Evolutionary conservation across 805 yeast genomes (phyloP), one percentile per base, ranked within the genome.

Genomic region (Nakazawaea populi): DNA sequence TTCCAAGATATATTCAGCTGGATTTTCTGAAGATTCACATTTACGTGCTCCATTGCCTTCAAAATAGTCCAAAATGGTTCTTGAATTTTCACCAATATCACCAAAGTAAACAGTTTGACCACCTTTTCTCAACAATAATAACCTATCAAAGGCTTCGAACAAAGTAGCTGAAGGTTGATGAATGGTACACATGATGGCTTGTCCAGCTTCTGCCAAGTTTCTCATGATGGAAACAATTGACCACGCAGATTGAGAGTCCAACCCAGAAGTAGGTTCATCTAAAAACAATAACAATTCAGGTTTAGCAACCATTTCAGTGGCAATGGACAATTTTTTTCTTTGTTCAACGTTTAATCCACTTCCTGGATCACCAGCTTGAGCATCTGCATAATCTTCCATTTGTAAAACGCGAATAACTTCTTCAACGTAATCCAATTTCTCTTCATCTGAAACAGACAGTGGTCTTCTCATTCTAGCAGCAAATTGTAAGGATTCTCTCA

Each of bases 151-250:
- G 52, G 69, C 71, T 54, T 74, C 73, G 58, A 76, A 68, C 52
- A 76, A 62, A 10, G 76, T 68, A 12, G 80, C 78, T 11, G 80
- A 75, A 52, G 80, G 82, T 61, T 77, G 82, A 61, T 77, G 82
- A 55, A 77, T 76, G n/a, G 81, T 76, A 67, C 81, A 77, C 59
- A 77, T 60, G 51, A 76, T 75, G 10, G 79, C 73, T 57, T 76
- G 79, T n/a, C 80, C 79, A 43, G 74, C 70, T 46, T 64, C 65
- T 6, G 79, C 74, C 56, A 77, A 62, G 47, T 65, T 68, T 54
- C 72, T 65, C 58, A 77, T 60, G 54, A 76, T 65, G 58, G 72
- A 69, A 44, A 77, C 68, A 58, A 77, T 75, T 40, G 80, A 66
- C 76, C 77, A 76, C 7, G 81, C 72, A n/a, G 79, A 70, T 56